Conservation (phyloP, 148 eudicot species). For the Chenopodium quinoa region DNA sequence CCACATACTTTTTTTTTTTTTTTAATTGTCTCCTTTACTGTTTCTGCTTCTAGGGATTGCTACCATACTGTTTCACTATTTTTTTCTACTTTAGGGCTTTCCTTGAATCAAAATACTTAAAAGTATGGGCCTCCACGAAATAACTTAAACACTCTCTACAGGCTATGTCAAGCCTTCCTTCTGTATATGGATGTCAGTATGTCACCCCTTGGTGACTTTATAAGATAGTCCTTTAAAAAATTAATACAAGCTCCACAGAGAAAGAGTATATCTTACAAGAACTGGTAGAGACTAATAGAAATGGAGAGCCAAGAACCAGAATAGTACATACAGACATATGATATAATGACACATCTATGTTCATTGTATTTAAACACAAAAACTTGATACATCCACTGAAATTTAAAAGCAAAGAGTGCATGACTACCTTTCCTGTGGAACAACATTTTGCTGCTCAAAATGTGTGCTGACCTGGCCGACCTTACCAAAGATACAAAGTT, state of each 20-base stretch:
- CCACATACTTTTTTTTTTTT: background rate
- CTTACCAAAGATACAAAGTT: slow-evolving; percentile 18
- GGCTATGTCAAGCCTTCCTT: no score
- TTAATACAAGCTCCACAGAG: background rate
- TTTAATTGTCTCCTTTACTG: background rate
- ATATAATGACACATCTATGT: background rate
- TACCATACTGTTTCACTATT: background rate
- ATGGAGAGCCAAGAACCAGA: background rate
- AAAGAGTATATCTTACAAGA: background rate
- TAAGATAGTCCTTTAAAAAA: no score
- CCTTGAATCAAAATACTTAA: background rate
- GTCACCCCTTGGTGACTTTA: no score
- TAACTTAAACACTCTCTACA: background rate
- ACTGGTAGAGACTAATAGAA: background rate
- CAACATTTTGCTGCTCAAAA: slow-evolving; percentile 34
- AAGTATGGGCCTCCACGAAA: background rate
- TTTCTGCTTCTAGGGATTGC: background rate
- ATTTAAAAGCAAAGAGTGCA: background rate
- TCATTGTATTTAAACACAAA: background rate
- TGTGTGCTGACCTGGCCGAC: slow-evolving; percentile 31
- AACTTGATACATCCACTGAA: background rate
- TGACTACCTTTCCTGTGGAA: slow-evolving; percentile 53
- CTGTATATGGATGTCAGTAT: no score
- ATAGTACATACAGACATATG: slow-evolving; percentile 4
- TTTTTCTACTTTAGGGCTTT: background rate